Evolutionary conservation across 768 basidiomycete genomes (phyloP).

Genomic region (Phylloporus scabripes): DNA sequence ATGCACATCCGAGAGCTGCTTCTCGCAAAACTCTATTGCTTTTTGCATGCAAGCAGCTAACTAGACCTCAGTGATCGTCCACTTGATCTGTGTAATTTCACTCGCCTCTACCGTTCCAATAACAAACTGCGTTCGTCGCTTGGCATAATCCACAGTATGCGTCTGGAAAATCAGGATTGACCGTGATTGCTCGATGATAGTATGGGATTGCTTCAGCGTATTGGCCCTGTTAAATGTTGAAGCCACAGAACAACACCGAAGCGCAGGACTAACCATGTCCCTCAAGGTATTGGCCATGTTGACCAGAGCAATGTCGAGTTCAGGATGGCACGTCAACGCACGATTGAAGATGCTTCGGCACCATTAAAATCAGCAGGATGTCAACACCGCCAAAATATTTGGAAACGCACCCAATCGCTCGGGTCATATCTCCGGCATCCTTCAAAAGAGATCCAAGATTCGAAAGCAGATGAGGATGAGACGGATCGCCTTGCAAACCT

Average conservation of each 20-base stretch:
- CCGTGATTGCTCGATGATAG: conserved; percentile 39
- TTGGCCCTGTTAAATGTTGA: conserved; percentile 28
- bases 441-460: conserved; percentile 48
- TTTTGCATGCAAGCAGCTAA: conserved; percentile 34
- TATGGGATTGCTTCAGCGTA: conserved; percentile 41
- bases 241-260: neutral
- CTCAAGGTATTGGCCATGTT: conserved; percentile 49
- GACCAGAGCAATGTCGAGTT: conserved; percentile 47
- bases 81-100: conserved; percentile 3
- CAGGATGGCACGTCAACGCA: conserved; percentile 38
- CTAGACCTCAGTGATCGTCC: conserved; percentile 4
- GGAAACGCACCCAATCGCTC: conserved; percentile 38
- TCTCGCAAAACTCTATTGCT: conserved; percentile 33
- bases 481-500: conserved; percentile 40
- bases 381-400: neutral
- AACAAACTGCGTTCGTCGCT: conserved; percentile 42
- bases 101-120: conserved; percentile 38
- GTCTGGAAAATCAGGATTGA: conserved; percentile 41
- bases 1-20: conserved; percentile 33
- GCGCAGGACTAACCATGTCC: conserved; percentile 33
- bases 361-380: conserved; percentile 4
- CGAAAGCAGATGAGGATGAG: conserved; percentile 46
- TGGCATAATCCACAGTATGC: conserved; percentile 45
- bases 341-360: conserved; percentile 34
- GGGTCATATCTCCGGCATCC: conserved; percentile 38